Evolutionary conservation across 2,329 filamentous ascomycete genomes (phyloP), one percentile per base, ranked within the genome.

Genomic region (Apiospora phragmitis): DNA sequence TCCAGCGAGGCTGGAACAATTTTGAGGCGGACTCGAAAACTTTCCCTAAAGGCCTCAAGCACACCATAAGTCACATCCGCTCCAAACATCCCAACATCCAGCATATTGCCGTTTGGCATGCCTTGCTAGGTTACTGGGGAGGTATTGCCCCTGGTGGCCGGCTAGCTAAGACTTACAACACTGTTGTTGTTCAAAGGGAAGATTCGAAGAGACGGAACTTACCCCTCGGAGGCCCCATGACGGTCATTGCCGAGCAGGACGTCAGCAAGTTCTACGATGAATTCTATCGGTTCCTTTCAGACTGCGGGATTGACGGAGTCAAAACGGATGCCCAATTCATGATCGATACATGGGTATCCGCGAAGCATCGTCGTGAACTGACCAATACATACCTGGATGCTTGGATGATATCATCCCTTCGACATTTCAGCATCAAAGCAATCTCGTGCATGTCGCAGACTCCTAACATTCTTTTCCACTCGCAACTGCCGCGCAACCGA

Each of bases 371-470:
- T n/a, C 88, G 90, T 43, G 85, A 89, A 11, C 88, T 98, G 45
- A 94, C 91, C 65, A 87, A 87, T 9, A 84, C 90, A 3, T 98
- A 97, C 76, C 91, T 96, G 73, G 93, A 97, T 78, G 93, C 93
- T 9, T 98, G 95, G 95, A 91, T 89, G 1, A 88, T 94, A 69
- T 90, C 93, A 1, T 90, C 91, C 11, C 86, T 97, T 11, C 91
- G 91, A 14, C 88, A 97, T 78, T 96, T 99, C 77, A 89, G 90
- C 75, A 89, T 88, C 67, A 92, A 91, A 75, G 89, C 91, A 6
- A 97, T 98, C 68, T 95, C 93, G 29, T 98, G 96, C 89, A 98
- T 98, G 95, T 96, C 94, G 0, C 93, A 96, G 80, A 88, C 92
- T 3, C 96, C 96, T 0, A 92, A 95, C 70, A 91, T 95, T 24